Evolutionary conservation across 2,329 filamentous ascomycete genomes (phyloP).

Genomic region (Cercospora berteroae): DNA sequence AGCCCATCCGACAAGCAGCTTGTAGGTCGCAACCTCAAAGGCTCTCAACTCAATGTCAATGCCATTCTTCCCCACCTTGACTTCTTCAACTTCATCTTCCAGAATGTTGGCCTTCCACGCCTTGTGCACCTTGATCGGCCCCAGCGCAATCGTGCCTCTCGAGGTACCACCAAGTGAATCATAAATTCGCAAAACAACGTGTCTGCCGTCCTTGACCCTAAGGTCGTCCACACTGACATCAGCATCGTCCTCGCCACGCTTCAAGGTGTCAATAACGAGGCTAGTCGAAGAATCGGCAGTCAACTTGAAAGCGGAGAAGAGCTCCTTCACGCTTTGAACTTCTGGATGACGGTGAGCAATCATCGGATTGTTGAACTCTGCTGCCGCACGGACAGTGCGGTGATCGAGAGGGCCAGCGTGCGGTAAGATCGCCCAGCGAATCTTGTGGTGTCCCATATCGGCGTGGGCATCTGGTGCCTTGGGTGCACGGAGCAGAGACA

Average conservation of each 20-base stretch:
- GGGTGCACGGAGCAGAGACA: conserved; percentile 79
- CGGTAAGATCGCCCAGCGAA: conserved; percentile 87
- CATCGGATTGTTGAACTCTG: conserved; percentile 86
- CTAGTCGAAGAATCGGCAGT: conserved; percentile 34
- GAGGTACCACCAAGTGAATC: conserved; percentile 82
- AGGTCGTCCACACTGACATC: conserved; percentile 56
- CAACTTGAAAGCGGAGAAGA: conserved; percentile 63
- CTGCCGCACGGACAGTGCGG: conserved; percentile 76
- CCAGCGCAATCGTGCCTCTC: conserved; percentile 66
- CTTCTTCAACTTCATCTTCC: conserved; percentile 76
- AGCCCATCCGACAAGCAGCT: conserved; percentile 24
- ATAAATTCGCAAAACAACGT: conserved; percentile 80
- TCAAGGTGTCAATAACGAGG: conserved; percentile 85
- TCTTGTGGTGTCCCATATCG: conserved; percentile 80
- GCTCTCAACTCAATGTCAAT: conserved; percentile 42
- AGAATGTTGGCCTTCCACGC: conserved; percentile 82
- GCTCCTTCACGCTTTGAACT: conserved; percentile 29
- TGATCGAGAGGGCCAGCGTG: conserved; percentile 71
- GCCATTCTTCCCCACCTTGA: conserved; percentile 49
- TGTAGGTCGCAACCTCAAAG: conserved; percentile 42
- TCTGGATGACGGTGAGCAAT: conserved; percentile 49
- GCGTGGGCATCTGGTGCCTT: conserved; percentile 92
- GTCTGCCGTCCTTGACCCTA: conserved; percentile 61
- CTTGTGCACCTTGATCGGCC: conserved; percentile 66
- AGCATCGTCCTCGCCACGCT: conserved; percentile 67